Conservation (phyloP, 495 filamentous ascomycete species). For the Endocarpon pusillum region DNA sequence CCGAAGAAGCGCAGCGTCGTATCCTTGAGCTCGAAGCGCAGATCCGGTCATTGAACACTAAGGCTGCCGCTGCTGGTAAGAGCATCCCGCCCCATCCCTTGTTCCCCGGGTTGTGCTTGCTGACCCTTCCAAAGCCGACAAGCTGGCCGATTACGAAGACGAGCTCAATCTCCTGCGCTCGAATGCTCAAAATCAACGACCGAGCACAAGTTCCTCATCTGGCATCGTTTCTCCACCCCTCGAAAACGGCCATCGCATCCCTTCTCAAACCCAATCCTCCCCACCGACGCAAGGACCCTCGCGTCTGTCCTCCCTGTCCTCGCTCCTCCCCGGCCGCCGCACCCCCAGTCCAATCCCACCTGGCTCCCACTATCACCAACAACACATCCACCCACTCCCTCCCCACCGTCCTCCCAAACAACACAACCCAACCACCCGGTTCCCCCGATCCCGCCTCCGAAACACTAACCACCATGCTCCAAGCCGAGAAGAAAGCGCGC, state of each 20-base stretch:
- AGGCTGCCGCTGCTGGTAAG: conserved; percentile 61
- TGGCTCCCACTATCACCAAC: conserved; percentile 9
- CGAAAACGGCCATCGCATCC: conserved; percentile 16
- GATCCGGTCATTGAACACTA: conserved; percentile 52
- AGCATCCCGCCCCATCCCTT: not conserved
- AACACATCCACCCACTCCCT: conserved; percentile 11
- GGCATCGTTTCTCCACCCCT: conserved; percentile 11
- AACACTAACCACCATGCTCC: conserved; percentile 10
- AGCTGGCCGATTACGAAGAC: conserved; percentile 90
- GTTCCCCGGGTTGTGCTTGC: not conserved
- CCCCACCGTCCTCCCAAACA: conserved; percentile 14
- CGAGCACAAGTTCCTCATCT: conserved; percentile 17
- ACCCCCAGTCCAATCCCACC: conserved; percentile 13
- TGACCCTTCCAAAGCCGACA: conserved; percentile 34
- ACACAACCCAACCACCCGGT: conserved; percentile 7
- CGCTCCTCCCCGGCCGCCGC: conserved; percentile 46
- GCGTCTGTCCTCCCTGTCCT: conserved; percentile 43
- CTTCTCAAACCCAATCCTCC: conserved; percentile 22
- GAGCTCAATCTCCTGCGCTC: conserved; percentile 53
- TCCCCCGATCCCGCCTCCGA: too few relatives aligned
- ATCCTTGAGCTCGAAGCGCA: conserved; percentile 75
- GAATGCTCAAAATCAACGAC: conserved; percentile 15
- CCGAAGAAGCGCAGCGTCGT: conserved; percentile 39
- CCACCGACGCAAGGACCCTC: too few relatives aligned
- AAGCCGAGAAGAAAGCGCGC: conserved; percentile 48